A percentile compares a stretch with the other conserved stretches of the same genome.
These are phyloP conservation scores for Globisporangium canariense DNA, from an alignment of 352 stramenopile genomes.

Conservation along the genomic window DNA sequence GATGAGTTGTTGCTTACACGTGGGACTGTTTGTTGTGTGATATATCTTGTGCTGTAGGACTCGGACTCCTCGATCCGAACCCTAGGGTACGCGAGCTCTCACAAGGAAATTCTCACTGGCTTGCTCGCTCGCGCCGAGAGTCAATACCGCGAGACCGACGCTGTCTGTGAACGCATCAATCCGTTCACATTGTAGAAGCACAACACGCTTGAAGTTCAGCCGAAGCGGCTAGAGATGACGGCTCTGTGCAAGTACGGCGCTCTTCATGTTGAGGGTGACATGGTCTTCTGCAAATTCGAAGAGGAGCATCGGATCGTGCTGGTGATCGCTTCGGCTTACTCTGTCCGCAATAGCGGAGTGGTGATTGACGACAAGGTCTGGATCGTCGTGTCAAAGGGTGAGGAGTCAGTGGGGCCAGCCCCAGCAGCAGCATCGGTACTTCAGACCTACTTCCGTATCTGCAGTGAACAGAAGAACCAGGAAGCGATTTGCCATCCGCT, in stretches of 20 bases:
- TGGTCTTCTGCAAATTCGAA: conserved; percentile 10
- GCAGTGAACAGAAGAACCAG: not conserved
- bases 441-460: not conserved
- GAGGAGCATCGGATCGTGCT: conserved; percentile 5
- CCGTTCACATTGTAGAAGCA: not conserved
- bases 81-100: not conserved
- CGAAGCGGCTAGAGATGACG: not conserved
- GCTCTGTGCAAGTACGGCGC: not conserved
- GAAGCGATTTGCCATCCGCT: too few species aligned
- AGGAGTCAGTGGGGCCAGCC: not conserved
- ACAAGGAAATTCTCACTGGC: not conserved
- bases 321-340: not conserved
- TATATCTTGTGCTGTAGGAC: not conserved
- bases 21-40: not conserved
- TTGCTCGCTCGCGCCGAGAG: not conserved
- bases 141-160: not conserved
- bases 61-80: not conserved
- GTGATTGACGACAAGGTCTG: conserved; percentile 7
- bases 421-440: not conserved
- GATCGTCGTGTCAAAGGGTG: not conserved
- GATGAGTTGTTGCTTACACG: too few species aligned
- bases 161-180: not conserved
- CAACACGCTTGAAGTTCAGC: too few species aligned
- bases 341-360: not conserved
- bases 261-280: not conserved